phyloP scores from a whole-genome alignment of 441 rosid genomes.

The Jatropha multifida region DNA sequence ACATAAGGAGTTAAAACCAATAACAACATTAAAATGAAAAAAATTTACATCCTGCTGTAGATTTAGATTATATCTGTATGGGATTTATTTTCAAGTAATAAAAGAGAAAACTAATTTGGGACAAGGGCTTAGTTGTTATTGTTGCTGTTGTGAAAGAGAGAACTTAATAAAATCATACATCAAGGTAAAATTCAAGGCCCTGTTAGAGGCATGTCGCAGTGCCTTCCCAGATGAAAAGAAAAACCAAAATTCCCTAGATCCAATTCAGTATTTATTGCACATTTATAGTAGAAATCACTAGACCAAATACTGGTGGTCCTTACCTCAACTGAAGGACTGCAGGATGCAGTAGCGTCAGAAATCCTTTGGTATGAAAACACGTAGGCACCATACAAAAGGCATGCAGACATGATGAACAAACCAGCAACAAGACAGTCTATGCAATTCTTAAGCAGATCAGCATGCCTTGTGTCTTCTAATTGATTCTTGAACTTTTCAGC shows the following conservation, averaged over 20 bases:
- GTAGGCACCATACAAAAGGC: slow-evolving; percentile 63
- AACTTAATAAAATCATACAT: neutral
- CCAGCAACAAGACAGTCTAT: slow-evolving; percentile 84
- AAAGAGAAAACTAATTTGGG: neutral
- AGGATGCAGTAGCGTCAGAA: slow-evolving; percentile 64
- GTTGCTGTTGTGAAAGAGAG: neutral
- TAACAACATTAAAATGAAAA: too few relatives aligned
- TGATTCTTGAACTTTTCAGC: slow-evolving; percentile 74
- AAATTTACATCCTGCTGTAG: neutral
- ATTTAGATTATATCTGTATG: neutral
- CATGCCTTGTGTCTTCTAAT: slow-evolving; percentile 65
- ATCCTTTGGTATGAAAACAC: slow-evolving; percentile 66
- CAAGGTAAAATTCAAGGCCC: neutral
- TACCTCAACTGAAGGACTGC: slow-evolving; percentile 49
- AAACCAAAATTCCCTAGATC: neutral
- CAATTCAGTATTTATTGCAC: neutral
- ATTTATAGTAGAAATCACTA: neutral
- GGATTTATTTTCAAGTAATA: neutral
- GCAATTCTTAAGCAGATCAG: slow-evolving; percentile 62
- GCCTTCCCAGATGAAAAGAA: too few relatives aligned
- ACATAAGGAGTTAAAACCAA: neutral
- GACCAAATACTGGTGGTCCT: neutral
- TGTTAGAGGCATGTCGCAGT: too few relatives aligned
- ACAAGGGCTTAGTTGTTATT: too few relatives aligned
- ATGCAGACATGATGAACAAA: slow-evolving; percentile 54